Conservation (phyloP, 225 moss, liverwort and hornwort species). For the Antitrichia curtipendula region DNA sequence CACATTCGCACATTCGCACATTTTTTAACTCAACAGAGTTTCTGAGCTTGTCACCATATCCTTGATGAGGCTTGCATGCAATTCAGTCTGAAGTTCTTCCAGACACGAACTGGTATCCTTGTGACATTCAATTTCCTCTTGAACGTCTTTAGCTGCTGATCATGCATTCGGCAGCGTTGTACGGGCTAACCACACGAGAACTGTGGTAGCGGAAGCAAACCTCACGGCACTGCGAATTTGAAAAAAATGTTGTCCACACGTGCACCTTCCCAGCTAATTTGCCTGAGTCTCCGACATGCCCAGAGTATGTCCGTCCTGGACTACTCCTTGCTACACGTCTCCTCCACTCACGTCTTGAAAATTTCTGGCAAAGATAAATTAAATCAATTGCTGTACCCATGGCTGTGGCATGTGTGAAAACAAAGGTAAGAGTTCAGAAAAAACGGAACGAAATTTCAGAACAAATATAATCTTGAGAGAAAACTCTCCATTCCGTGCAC, state of each 20-base stretch:
- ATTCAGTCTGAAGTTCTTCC: neutral
- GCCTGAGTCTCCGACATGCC: neutral
- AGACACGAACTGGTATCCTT: neutral
- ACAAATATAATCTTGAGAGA: neutral
- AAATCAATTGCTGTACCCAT: neutral
- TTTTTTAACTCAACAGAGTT: too few species aligned
- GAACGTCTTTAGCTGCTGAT: neutral
- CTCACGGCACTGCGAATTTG: neutral
- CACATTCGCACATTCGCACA: neutral
- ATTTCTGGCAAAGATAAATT: neutral
- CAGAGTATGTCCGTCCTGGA: neutral
- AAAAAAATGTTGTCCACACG: neutral
- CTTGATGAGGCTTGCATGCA: neutral
- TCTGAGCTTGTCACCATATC: too few species aligned
- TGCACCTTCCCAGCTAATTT: neutral
- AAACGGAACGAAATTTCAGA: neutral
- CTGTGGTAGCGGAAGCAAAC: neutral
- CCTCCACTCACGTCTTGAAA: neutral
- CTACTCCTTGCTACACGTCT: neutral
- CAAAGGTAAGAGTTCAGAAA: neutral
- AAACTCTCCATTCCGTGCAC: neutral
- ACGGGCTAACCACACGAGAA: neutral
- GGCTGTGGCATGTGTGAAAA: neutral
- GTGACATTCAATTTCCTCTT: neutral
- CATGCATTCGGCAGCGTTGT: neutral